Evolutionary conservation across 371 early-diverging fungal genomes (phyloP).

Genomic region (Mucor circinelloides): DNA sequence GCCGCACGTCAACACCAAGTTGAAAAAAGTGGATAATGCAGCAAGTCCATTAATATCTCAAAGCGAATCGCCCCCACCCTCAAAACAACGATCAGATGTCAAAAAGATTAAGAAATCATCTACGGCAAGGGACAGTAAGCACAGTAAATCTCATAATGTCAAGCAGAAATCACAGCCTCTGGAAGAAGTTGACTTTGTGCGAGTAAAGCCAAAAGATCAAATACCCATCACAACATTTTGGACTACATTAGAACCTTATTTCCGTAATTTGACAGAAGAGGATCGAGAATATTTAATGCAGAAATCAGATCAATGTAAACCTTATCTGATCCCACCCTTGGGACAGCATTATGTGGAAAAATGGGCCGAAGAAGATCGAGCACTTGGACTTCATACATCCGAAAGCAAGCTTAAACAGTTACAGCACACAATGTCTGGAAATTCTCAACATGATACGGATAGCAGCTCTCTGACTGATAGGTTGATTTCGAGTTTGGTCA

Average conservation of each 20-base stretch:
- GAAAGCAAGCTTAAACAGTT: conserved; percentile 8
- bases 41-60: conserved; percentile 18
- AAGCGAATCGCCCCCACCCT: conserved; percentile 34
- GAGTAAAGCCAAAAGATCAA: conserved; percentile 64
- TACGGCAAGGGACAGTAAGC: not conserved
- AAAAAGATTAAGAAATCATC: conserved; percentile 18
- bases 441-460: conserved; percentile 55
- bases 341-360: conserved; percentile 77
- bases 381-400: not conserved
- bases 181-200: conserved; percentile 43
- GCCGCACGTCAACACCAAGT: conserved; percentile 33
- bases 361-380: conserved; percentile 84
- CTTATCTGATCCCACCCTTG: conserved; percentile 74
- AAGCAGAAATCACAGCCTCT: not conserved
- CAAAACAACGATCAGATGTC: conserved; percentile 23
- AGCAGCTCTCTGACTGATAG: conserved; percentile 77
- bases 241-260: conserved; percentile 83
- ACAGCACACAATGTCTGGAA: conserved; percentile 23
- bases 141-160: not conserved
- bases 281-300: conserved; percentile 73
- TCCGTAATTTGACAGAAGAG: conserved; percentile 76
- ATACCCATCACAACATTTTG: conserved; percentile 82
- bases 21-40: conserved; percentile 31
- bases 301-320: conserved; percentile 68
- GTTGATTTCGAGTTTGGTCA: conserved; percentile 67